Conservation (phyloP, 345 rosid genomes). For the rapeseed (Brassica napus) region Da-Ae NC_063449.1:15809501-15810000, state of each 20-base stretch:
- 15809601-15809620: constrained; percentile 51
- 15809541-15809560: constrained; percentile 44
- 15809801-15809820: constrained; percentile 59
- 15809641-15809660: constrained; percentile 62
- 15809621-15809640: constrained; percentile 61
- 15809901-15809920: not conserved
- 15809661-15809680: constrained; percentile 56
- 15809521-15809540: constrained; percentile 44
- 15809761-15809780: constrained; percentile 21
- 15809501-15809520: constrained; percentile 62
- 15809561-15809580: constrained; percentile 56
- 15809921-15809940: no score
- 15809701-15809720: not conserved
- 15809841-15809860: constrained; percentile 35
- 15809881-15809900: constrained; percentile 9
- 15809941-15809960: no score
- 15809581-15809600: constrained; percentile 62
- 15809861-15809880: not conserved
- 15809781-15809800: constrained; percentile 56
- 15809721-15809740: constrained; percentile 16
- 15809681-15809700: constrained; percentile 26
- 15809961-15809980: no score
- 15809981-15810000: no score
- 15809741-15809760: not conserved
- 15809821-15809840: constrained; percentile 37